Base-by-base conservation (phyloP, 2,329 filamentous ascomycete genomes). In the Nannizziopsis barbatae region DNA sequence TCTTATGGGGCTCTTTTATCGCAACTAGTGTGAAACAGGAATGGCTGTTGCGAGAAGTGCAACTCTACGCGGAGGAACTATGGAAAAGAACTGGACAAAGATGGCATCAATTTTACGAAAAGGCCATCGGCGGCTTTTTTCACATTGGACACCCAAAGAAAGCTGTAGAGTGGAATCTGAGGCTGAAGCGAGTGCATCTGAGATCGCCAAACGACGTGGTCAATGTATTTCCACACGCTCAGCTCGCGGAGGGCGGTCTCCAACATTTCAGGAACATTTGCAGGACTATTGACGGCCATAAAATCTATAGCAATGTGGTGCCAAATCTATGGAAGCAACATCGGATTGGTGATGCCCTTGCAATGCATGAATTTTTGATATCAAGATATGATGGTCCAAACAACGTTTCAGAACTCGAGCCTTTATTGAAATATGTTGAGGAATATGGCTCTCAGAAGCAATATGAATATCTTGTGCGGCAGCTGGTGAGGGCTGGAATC, bases 311-410 rank as follows among this genome's bases (percentile, higher is more conserved):
- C 2, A 61, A 59, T 18, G 57, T 71, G n/a, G 63, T 76, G 20
- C 60, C 66, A 12, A 52, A 54, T 14, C 56, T 76, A 1, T 65
- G 69, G 55, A 54, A 60, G 5, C 57, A 60, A 32, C 62, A 65
- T 18, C 55, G 65, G 35, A 60, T 64, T 43, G 55, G 65, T 15
- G 57, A 66, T 47, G 71, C 71, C 27, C 56, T 71, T 7, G 58
- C 60, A 14, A 73, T 75, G 70, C 74, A 76, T 54, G 55, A 61
- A 22, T 68, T 70, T 44, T 56, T 76, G 8, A 47, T 71, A 15
- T 52, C 59, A 18, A 58, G 61, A 37, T 56, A 62, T 22, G 73
- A 76, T 51, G 55, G 70, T 42, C 73, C 74, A 12, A 48, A 49
- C 20, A 58, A 54, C 1, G 58, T 64, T 3, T 59, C 64, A 12